Conservation (phyloP, 176 grass and related monocot species). For the Cenchrus purpureus region DNA sequence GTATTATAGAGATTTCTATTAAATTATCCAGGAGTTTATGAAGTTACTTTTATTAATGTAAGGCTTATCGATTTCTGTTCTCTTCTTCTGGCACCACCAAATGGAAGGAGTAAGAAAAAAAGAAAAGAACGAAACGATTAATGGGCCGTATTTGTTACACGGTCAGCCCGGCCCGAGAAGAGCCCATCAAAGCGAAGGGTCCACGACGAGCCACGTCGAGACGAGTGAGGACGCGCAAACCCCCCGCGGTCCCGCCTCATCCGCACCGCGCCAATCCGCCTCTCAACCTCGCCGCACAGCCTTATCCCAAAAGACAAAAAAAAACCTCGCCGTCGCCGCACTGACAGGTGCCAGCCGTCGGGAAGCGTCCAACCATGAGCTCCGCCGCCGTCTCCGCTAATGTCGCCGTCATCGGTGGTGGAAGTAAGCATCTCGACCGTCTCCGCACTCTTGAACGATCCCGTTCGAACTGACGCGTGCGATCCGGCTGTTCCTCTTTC, state of each 20-base stretch:
- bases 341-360: neutral
- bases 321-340: neutral
- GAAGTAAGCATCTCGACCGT: constrained; percentile 58
- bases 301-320: too few species aligned
- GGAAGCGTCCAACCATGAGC: constrained; percentile 41
- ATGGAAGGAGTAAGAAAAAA: neutral
- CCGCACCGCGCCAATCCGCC: neutral
- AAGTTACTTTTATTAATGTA: neutral
- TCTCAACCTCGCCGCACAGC: neutral
- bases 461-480: constrained; percentile 8
- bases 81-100: neutral
- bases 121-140: neutral
- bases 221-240: constrained; percentile 13
- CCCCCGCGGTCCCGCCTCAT: neutral
- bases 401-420: constrained; percentile 76
- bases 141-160: neutral
- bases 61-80: too few species aligned
- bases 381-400: constrained; percentile 41
- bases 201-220: constrained; percentile 46
- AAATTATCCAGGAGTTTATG: neutral
- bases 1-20: neutral
- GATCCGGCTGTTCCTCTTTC: neutral
- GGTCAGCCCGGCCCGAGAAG: neutral
- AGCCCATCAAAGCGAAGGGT: neutral
- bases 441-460: neutral